phyloP scores from a whole-genome alignment of 257 asterid species.

The Rehmannia glutinosa region DNA sequence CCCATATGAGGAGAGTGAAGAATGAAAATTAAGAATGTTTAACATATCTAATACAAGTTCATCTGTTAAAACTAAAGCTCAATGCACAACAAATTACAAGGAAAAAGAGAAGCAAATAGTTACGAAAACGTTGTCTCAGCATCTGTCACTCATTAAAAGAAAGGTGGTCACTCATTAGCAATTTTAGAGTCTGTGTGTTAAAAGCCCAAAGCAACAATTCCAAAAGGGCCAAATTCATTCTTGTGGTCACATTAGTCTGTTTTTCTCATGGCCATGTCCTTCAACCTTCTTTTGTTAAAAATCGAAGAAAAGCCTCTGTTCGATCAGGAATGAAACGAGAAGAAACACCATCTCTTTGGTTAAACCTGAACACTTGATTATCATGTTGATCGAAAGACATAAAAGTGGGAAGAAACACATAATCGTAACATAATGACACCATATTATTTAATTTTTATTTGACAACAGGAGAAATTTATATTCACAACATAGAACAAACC shows the following conservation, averaged over 20 bases:
- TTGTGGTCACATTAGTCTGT: neutral
- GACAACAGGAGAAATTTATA: too few species aligned
- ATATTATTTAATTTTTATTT: too few species aligned
- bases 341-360: neutral
- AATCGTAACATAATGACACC: too few species aligned
- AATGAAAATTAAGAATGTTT: neutral
- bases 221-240: neutral
- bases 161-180: too few species aligned
- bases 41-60: neutral
- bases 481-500: too few species aligned
- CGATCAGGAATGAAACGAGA: neutral
- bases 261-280: neutral
- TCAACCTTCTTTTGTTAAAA: neutral
- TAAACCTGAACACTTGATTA: neutral
- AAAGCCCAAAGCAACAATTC: neutral
- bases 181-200: too few species aligned
- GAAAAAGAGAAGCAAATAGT: neutral
- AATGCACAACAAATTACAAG: constrained; percentile 12
- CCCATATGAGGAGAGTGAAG: constrained; percentile 11
- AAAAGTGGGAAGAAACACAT: too few species aligned
- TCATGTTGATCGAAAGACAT: neutral
- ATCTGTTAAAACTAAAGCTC: constrained; percentile 2
- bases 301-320: neutral
- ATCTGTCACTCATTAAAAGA: neutral
- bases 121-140: neutral